Conservation (phyloP, 352 stramenopile genomes). For the Phytophthora constricta region DNA sequence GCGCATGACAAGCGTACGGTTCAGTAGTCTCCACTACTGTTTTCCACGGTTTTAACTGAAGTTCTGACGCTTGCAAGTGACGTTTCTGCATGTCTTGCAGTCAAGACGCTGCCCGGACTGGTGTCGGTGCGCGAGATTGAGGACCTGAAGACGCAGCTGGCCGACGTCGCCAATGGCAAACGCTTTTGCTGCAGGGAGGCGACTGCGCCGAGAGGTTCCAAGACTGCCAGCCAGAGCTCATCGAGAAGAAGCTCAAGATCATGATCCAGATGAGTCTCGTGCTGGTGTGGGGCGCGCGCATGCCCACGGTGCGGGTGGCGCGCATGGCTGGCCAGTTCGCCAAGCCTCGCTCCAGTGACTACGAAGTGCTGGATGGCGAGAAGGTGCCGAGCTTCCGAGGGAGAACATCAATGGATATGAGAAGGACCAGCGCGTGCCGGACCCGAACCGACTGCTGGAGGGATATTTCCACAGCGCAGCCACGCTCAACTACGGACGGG, state of each 20-base stretch:
- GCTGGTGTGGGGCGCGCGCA: constrained; percentile 96
- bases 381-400: constrained; percentile 96
- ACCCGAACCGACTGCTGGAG: constrained; percentile 94
- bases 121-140: constrained; percentile 98
- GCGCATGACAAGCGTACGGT: constrained; percentile 75
- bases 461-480: constrained; percentile 98
- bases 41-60: no score
- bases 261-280: constrained; percentile 98
- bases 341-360: constrained; percentile 96
- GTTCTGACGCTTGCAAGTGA: no score
- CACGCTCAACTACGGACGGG: constrained; percentile 97
- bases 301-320: constrained; percentile 96
- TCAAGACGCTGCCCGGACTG: constrained; percentile 87
- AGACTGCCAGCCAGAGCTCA: constrained; percentile 86
- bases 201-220: constrained; percentile 98
- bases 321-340: constrained; percentile 99
- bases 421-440: constrained; percentile 91
- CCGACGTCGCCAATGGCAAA: constrained; percentile 94
- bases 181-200: constrained; percentile 98
- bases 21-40: neutral
- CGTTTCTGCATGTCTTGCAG: constrained; percentile 41
- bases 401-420: constrained; percentile 99
- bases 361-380: constrained; percentile 94
- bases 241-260: constrained; percentile 94
- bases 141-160: constrained; percentile 89